Evolutionary conservation across 371 early-diverging fungal genomes (phyloP), one percentile per base, ranked within the genome.

Genomic region (Rhizopus delemar): DNA sequence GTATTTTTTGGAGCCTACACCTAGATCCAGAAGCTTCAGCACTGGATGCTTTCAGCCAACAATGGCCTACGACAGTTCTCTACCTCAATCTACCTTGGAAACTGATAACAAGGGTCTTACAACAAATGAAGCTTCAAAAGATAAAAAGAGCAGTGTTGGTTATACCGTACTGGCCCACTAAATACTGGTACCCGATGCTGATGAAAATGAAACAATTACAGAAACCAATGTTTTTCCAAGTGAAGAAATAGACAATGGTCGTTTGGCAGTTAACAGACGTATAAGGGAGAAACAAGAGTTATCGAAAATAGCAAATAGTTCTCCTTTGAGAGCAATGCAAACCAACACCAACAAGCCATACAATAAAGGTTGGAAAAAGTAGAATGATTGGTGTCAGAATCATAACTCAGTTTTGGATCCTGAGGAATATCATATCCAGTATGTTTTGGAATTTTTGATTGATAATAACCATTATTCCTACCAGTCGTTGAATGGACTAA

Each of bases 31-130:
- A 41, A 41, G 70, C 68, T 1, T 15, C 15, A 41, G 68, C 56
- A 15, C 38, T 41, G 1, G 69, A 72, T 51, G 71, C 73, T 11
- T 71, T 75, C 32, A 8, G 12, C 15, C 66, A 65, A 35, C 16
- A 35, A 6, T 76, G 69, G 68, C 50, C 41, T 5, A 29, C n/a
- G 22, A 54, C 0, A 13, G 62, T 60, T n/a, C 46, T 63, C 15
- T 66, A 52, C n/a, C 41, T 65, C 4, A 51, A 65, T 49, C 70
- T 66, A 46, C 66, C 76, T 2, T 72, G 76, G 76, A 41, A 54
- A 8, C 49, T 75, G 9, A 60, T 71, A 15, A 59, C 63, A 5
- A 46, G 49, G 35, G 55, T 57, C 1, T 35, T 74, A 5, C 53
- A 34, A 13, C 59, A 69, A 58, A 31, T 70, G 11, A 16, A 48